Evolutionary conservation across 306 rosid genomes (phyloP), one percentile per base, ranked within the genome.

Genomic region (Carpinus viminea): DNA sequence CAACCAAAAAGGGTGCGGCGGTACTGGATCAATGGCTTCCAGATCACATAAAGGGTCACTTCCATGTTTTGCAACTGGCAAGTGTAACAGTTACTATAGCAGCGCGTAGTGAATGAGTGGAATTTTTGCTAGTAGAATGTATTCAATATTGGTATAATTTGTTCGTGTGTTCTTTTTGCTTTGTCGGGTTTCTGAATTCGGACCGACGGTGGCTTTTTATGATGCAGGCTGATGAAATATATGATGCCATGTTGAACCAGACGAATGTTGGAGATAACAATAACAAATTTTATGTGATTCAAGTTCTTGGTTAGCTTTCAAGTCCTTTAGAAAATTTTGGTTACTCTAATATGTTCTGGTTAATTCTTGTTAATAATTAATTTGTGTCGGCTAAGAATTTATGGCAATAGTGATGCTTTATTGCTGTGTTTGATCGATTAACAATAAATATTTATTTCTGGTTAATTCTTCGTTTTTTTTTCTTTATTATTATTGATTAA

Each of bases 161-260:
- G 38, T 52, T 60, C 12, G 2, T 51, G 36, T 75, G 12, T 46
- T 48, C 11, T 20, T 28, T 48, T 62, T 12, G 50, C 50, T 66
- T 9, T 18, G 5, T 38, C n/a, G 51, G 28, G 4, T 38, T 66
- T 38, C 26, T 66, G 48, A 66, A 59, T 74, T 76, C 12, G n/a
- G 26, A 74, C 26, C 18, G 72, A 72, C 45, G 4, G 43, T 12
- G 34, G 6, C 57, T 73, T 68, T 72, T 59, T 71, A 56, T 46
- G 18, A 31, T 86, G 88, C 73, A 91, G 98, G 98, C 87, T 36
- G 89, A 78, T 78, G 97, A 90, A n/a, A 82, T 95, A 70, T 93
- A 90, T 59, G 99, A 95, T 84, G 98, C 97, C 77, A 89, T 91
- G 90, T 80, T 93, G 87, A 95, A 93, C 87, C 98, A 93, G 86